A percentile compares a stretch with the other conserved stretches of the same genome.
These are phyloP conservation scores for Colletotrichum viniferum DNA, from an alignment of 2,329 filamentous ascomycete genomes.

Conservation along the genomic window DNA sequence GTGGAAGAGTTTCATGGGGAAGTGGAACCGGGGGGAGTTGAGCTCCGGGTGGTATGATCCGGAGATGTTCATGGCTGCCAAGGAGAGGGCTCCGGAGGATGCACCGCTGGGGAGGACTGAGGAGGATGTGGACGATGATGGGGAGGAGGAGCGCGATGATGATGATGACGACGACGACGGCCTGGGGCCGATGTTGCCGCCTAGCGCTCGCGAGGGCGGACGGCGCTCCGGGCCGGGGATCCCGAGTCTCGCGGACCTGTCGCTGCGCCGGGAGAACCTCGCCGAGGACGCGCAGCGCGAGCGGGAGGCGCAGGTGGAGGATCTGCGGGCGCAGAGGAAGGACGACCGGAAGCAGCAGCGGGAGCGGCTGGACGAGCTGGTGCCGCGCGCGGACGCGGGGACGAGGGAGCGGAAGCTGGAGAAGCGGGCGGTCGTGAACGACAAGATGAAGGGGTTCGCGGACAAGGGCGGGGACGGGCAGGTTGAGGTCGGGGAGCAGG, in stretches of 20 bases:
- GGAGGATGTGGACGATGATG: not conserved
- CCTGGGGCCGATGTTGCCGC: constrained; percentile 54
- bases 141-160: constrained; percentile 28
- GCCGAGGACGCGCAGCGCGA: constrained; percentile 56
- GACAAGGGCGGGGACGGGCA: constrained; percentile 46
- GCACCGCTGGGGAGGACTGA: not conserved
- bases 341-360: constrained; percentile 70
- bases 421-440: constrained; percentile 77
- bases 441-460: constrained; percentile 75
- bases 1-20: constrained; percentile 91
- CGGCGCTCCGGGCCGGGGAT: constrained; percentile 60
- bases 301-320: constrained; percentile 46
- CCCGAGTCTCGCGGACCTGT: constrained; percentile 76
- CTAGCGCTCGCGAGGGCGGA: constrained; percentile 28
- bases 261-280: constrained; percentile 57
- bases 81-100: constrained; percentile 28
- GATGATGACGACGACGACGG: constrained; percentile 63
- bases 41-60: constrained; percentile 95
- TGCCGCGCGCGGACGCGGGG: constrained; percentile 81
- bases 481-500: constrained; percentile 69
- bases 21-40: constrained; percentile 91
- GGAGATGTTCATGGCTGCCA: constrained; percentile 58
- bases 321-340: constrained; percentile 66
- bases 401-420: constrained; percentile 85
- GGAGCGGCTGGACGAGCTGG: constrained; percentile 78